Evolutionary conservation across 805 yeast genomes (phyloP).

Genomic region (Candida sanyiensis): DNA sequence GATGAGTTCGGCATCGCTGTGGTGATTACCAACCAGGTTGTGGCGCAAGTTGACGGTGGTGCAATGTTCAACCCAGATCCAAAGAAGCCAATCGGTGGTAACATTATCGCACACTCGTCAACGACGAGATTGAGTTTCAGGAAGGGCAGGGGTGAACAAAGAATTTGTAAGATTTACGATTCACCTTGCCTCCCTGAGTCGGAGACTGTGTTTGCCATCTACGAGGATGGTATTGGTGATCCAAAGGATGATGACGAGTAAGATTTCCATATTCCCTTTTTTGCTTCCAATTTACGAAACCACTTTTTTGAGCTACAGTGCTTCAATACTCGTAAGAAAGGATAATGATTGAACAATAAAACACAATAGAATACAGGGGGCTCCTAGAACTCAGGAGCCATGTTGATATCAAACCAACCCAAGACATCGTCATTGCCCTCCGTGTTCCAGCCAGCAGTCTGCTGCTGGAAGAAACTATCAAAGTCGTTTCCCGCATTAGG

Average conservation of each 20-base stretch:
- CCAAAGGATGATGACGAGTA: constrained; percentile 56
- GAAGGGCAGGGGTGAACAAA: constrained; percentile 87
- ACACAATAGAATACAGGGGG: neutral
- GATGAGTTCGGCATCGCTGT: constrained; percentile 98
- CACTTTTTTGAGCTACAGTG: neutral
- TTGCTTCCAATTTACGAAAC: neutral
- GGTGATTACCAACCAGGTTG: constrained; percentile 92
- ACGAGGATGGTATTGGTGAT: constrained; percentile 95
- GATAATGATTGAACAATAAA: no score
- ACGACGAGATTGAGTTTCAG: constrained; percentile 87
- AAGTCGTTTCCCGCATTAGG: constrained; percentile 24
- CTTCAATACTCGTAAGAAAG: neutral
- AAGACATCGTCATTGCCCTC: constrained; percentile 84
- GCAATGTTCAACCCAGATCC: constrained; percentile 88
- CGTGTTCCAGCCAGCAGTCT: constrained; percentile 72
- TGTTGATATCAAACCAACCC: constrained; percentile 89
- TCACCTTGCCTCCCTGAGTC: constrained; percentile 96
- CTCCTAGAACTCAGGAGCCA: constrained; percentile 55
- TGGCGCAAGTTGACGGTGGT: constrained; percentile 93
- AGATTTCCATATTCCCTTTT: neutral
- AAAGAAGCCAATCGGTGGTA: constrained; percentile 97
- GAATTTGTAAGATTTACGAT: constrained; percentile 92
- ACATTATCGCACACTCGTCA: constrained; percentile 93
- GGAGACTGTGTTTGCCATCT: constrained; percentile 91
- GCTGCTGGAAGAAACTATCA: constrained; percentile 70